Evolutionary conservation across 768 basidiomycete genomes (phyloP), one percentile per base, ranked within the genome.

Genomic region (Cubamyces lactineus): DNA sequence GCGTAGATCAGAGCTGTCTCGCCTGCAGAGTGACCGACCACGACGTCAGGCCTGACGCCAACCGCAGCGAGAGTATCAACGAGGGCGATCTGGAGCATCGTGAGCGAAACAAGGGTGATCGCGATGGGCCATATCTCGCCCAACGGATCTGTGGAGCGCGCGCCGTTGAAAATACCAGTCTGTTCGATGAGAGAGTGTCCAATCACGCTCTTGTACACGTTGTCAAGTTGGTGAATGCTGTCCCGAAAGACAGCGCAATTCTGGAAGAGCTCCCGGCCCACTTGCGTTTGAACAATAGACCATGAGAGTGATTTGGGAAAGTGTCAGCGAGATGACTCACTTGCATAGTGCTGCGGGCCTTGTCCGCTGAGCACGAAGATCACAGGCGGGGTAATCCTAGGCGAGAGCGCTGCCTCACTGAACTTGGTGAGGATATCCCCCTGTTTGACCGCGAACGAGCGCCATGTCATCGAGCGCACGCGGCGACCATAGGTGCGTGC

Each of bases 1-100:
- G 79, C 76, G 56, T 80, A 80, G 12, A 82, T 59, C 19, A 81
- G 51, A 0, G 77, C 77, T 0, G 79, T 78, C 63, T 82, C 81
- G 12, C 81, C 81, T 15, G 80, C 79, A n/a, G 81, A 82, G 66
- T 82, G 80, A 0, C 82, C 82, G 6, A 82, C 50, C 16, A 81
- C 67, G 6, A 70, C 68, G 45, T 79, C 74, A 0, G 82, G 79
- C 13, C 57, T 61, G 47, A 80, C 55, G 8, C 78, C 77, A 15
- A 80, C 45, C 48, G 72, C 71, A 1, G 60, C 60, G 1, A 82
- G 64, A 2, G 78, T 71, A 49, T 83, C 82, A 62, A 76, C 75
- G 6, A 81, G 56, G 0, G 80, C 82, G 11, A 83, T 77, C 62
- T 83, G 82, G 52, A 81, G 63, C 65, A 83, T 79, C 1, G 78